phyloP scores from a whole-genome alignment of 805 yeast genomes.

The Saturnispora gosingensis region DNA sequence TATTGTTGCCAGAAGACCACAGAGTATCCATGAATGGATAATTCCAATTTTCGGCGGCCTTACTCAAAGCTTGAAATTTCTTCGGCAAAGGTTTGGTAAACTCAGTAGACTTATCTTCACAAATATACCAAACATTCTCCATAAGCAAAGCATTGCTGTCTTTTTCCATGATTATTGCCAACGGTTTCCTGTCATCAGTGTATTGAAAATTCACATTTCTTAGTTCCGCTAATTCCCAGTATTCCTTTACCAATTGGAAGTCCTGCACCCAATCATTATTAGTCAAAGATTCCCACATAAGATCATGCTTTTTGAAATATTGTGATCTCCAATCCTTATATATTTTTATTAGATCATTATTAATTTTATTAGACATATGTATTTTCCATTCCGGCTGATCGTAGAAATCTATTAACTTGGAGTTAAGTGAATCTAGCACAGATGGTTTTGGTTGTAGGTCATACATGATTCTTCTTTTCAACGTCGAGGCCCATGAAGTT shows the following conservation, averaged over 20 bases:
- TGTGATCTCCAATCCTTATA: slow-evolving; percentile 9
- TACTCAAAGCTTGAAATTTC: neutral
- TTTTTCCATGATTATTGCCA: neutral
- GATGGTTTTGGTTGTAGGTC: neutral
- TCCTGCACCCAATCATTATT: neutral
- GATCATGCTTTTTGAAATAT: slow-evolving; percentile 7
- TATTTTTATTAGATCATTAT: slow-evolving; percentile 4
- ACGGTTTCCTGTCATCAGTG: neutral
- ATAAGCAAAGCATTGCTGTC: neutral
- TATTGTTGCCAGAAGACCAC: neutral
- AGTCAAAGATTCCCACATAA: neutral
- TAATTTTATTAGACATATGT: slow-evolving; percentile 1
- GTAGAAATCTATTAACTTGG: neutral
- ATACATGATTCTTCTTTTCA: slow-evolving; percentile 6
- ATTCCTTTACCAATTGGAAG: neutral
- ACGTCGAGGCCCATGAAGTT: slow-evolving; percentile 4
- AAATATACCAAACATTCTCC: neutral
- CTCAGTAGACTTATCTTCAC: neutral
- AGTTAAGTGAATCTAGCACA: neutral
- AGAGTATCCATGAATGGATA: neutral
- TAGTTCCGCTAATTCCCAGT: slow-evolving; percentile 1
- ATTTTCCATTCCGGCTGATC: slow-evolving; percentile 10
- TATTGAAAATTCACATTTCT: neutral
- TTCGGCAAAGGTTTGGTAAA: neutral
- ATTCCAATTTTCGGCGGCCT: neutral